Conservation (phyloP, 805 yeast genomes). For the Lachancea sp. region DNA sequence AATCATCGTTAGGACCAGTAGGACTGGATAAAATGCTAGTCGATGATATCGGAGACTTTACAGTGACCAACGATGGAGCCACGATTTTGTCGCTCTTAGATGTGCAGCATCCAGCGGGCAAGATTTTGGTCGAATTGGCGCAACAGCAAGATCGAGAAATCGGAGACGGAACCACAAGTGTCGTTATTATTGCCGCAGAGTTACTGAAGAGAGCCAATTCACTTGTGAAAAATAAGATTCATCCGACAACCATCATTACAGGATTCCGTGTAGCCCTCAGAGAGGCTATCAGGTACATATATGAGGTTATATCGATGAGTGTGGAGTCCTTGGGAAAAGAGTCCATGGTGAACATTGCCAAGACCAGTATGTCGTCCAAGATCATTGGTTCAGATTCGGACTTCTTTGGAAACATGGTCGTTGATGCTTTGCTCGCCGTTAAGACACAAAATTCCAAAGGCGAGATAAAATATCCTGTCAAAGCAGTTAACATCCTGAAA, state of each 20-base stretch:
- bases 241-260: conserved; percentile 95
- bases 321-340: conserved; percentile 79
- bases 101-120: conserved; percentile 98
- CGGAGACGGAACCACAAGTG: conserved; percentile 97
- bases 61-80: conserved; percentile 98
- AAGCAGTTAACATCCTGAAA: conserved; percentile 91
- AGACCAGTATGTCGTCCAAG: conserved; percentile 94
- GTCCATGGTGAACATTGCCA: conserved; percentile 83
- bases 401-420: conserved; percentile 84
- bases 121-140: conserved; percentile 91
- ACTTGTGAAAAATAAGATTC: conserved; percentile 85
- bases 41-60: conserved; percentile 98
- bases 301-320: conserved; percentile 73
- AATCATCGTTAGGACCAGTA: conserved; percentile 94
- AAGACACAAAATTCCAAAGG: conserved; percentile 85
- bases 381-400: conserved; percentile 92
- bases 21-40: conserved; percentile 98
- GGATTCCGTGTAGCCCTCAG: conserved; percentile 91
- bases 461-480: conserved; percentile 88
- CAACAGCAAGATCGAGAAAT: conserved; percentile 99
- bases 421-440: conserved; percentile 92
- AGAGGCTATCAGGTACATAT: conserved; percentile 83
- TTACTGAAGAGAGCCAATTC: conserved; percentile 88
- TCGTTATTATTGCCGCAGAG: conserved; percentile 93
- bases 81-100: conserved; percentile 85